Conservation (phyloP, 2,329 filamentous ascomycete species). For the Penicillium thymicola region DNA sequence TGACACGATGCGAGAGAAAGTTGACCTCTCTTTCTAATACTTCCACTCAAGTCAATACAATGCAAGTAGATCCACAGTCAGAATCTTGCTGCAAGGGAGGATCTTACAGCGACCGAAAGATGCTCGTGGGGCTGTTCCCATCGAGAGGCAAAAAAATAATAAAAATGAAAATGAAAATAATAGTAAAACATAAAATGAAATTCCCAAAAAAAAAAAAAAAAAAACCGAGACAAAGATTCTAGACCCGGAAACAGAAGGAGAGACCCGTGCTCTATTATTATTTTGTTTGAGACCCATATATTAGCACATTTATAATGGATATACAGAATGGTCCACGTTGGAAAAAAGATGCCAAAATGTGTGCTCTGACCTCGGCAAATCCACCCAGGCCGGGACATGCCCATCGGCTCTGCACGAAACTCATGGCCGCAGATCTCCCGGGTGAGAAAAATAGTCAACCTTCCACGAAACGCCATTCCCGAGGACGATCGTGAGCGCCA, state of each 20-base stretch:
- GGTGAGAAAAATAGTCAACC: background rate
- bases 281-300: background rate
- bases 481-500: conserved; percentile 11
- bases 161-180: too few species aligned
- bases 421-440: conserved; percentile 12
- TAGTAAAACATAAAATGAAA: background rate
- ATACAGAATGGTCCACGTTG: background rate
- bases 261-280: background rate
- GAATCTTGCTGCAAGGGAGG: conserved; percentile 1
- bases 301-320: background rate
- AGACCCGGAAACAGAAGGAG: background rate
- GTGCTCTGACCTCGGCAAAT: background rate
- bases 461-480: conserved; percentile 8
- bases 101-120: background rate
- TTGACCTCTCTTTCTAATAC: background rate
- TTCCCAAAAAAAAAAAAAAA: background rate
- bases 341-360: background rate
- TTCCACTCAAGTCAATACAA: background rate
- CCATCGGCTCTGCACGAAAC: conserved; percentile 3
- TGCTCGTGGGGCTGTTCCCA: conserved; percentile 1
- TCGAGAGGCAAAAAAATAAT: background rate
- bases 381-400: background rate
- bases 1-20: background rate
- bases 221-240: background rate
- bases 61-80: background rate